phyloP scores from a whole-genome alignment of 2,329 filamentous ascomycete species.

The Aureobasidium lini region DNA sequence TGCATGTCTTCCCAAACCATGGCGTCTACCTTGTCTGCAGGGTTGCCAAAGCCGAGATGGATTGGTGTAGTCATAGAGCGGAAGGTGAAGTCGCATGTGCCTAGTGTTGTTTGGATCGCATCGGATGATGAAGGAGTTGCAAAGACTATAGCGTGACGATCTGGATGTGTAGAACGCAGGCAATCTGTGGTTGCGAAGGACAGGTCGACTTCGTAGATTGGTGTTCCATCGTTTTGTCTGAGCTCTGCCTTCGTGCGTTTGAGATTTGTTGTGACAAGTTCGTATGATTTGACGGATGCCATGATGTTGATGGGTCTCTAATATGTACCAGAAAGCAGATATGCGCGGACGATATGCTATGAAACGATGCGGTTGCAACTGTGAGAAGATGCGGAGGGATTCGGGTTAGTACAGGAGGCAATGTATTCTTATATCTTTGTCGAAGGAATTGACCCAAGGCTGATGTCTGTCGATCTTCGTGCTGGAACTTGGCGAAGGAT shows the following conservation, averaged over 20 bases:
- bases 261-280: background rate
- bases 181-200: background rate
- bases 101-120: background rate
- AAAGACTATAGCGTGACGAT: background rate
- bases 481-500: slow-evolving; percentile 1
- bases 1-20: slow-evolving; percentile 1
- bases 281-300: background rate
- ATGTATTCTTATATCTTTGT: background rate
- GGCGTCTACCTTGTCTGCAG: background rate
- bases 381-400: too few relatives aligned
- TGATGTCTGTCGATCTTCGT: background rate
- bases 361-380: background rate
- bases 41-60: background rate
- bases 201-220: background rate
- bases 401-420: too few relatives aligned
- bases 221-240: background rate
- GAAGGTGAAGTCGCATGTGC: background rate
- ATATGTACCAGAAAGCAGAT: background rate
- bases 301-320: background rate
- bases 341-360: background rate
- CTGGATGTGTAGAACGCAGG: background rate
- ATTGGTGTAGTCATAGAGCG: background rate
- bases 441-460: background rate
- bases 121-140: background rate
- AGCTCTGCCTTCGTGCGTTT: slow-evolving; percentile 1